Evolutionary conservation across 768 basidiomycete genomes (phyloP).

Genomic region (Boletus eberwhitei): DNA sequence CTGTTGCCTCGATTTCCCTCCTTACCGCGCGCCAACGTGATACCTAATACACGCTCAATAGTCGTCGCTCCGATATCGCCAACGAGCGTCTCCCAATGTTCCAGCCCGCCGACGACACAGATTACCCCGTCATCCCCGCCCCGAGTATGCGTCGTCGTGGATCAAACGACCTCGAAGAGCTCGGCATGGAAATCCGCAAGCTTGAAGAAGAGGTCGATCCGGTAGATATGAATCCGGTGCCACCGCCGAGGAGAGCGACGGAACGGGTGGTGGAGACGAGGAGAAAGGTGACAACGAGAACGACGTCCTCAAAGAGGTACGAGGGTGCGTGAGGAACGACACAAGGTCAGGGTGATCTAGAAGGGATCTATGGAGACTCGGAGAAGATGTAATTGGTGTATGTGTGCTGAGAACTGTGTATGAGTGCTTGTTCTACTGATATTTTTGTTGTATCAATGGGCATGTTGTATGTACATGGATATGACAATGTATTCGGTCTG

Average conservation of each 20-base stretch:
- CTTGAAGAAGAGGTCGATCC: constrained; percentile 57
- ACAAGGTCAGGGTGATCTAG: neutral
- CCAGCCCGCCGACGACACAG: constrained; percentile 31
- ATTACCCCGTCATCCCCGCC: constrained; percentile 50
- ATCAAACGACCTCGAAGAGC: constrained; percentile 39
- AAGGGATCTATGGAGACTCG: neutral
- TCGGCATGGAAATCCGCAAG: constrained; percentile 65
- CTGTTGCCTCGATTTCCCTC: neutral
- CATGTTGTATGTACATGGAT: constrained; percentile 1
- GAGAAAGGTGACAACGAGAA: constrained; percentile 42
- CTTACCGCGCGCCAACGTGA: neutral
- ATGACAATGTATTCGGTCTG: no score
- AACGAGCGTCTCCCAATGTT: constrained; percentile 75
- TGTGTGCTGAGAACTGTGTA: neutral
- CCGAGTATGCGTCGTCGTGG: constrained; percentile 56
- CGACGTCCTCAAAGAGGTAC: constrained; percentile 57
- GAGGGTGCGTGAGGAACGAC: neutral
- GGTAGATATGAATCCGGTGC: neutral
- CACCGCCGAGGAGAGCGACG: constrained; percentile 35
- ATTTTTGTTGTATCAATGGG: neutral
- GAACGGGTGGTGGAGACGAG: constrained; percentile 64
- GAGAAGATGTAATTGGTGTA: neutral
- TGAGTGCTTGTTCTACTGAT: neutral
- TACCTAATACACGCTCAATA: constrained; percentile 22
- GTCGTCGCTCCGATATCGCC: constrained; percentile 66